Conservation (phyloP, 176 grass and related monocot species). For the Themeda triandra region DNA sequence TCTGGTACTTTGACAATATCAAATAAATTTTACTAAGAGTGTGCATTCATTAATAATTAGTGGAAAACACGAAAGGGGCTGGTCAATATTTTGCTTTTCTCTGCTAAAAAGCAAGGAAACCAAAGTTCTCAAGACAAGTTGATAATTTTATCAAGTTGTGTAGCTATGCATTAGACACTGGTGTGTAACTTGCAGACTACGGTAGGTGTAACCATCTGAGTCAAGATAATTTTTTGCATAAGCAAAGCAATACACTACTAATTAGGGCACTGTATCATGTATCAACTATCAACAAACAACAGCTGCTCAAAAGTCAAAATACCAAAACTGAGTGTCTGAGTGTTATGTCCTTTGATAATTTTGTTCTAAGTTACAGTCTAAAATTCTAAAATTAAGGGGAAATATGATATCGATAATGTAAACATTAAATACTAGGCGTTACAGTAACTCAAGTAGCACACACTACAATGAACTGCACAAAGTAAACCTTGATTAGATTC, state of each 20-base stretch:
- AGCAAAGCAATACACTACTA: not conserved
- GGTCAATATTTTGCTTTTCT: not conserved
- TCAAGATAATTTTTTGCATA: constrained; percentile 14
- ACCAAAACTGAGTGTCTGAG: not conserved
- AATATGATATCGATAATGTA: not conserved
- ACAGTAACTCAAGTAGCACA: not conserved
- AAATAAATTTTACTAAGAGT: not conserved
- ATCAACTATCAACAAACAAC: constrained; percentile 14
- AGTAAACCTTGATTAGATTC: not conserved
- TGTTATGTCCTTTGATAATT: not conserved
- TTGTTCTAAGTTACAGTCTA: not conserved
- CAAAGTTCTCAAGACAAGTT: not conserved
- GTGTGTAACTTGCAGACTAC: not conserved
- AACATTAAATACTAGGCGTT: not conserved
- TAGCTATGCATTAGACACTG: not conserved
- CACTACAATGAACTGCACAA: constrained; percentile 7
- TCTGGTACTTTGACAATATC: not conserved
- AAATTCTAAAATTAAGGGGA: not conserved
- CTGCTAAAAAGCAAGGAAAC: not conserved
- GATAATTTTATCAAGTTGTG: not conserved
- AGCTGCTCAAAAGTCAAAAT: not conserved
- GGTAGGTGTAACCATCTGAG: not conserved
- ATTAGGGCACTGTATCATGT: not conserved
- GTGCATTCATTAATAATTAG: not conserved
- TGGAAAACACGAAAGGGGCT: not conserved